Base-by-base conservation (phyloP, 1,139 yeast genomes). In the Yamadazyma aaseri region DNA sequence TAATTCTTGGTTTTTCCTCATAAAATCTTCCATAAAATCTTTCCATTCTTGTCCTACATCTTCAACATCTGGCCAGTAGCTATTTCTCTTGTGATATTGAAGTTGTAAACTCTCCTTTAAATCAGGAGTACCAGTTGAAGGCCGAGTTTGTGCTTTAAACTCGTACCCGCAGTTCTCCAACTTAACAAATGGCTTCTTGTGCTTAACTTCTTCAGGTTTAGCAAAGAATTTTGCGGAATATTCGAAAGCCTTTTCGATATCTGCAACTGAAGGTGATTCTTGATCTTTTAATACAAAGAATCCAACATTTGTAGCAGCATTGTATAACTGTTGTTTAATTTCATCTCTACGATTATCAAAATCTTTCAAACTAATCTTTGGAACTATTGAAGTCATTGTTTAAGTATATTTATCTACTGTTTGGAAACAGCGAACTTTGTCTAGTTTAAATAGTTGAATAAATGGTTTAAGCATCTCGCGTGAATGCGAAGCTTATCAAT, bases 31-130 rank as follows among this genome's bases (percentile, higher is more conserved):
- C 36, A 54, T 44, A 32, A 56, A 56, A 9, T 36, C 39, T 12
- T 34, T 29, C 60, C 61, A 56, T 22, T 44, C 47, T 24, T 40
- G 41, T 7, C 53, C 51, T 13, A 56, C 49, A 29, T 55, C 56
- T 18, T 46, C 55, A 2, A 21, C 39, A 1, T 38, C 37, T 10
- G 62, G 62, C 62, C 62, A 56, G 33, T 56, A 51, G 12, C 36
- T 42, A 28, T 53, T 36, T 25, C 38, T 33, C 22, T 55, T 40
- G 36, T 56, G 61, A 20, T 44, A 51, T 32, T 56, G 60, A 9
- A 56, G 39, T 35, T 56, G 62, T n/a, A 45, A 32, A n/a, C 59
- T 48, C 35, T 56, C 61, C 24, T 56, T 56, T 28, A 51, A 49
- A 34, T 56, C 62, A 3, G 50, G 42, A 1, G 60, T 51, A 6